Conservation (phyloP, 495 filamentous ascomycete species). For the Sporormia fimetaria region DNA sequence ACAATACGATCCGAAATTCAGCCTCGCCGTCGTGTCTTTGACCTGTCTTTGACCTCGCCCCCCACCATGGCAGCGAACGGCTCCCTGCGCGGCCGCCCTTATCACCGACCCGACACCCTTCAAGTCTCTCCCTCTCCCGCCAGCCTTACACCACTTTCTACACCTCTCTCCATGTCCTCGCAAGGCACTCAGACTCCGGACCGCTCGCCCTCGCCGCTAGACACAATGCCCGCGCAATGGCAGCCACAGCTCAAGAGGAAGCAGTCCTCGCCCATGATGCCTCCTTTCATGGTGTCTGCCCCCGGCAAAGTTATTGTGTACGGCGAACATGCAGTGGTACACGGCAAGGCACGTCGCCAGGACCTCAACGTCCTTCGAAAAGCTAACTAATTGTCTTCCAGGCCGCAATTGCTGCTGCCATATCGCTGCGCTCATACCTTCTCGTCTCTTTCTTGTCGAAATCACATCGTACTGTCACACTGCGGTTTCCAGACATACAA, state of each 20-base stretch:
- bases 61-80: slow-evolving; percentile 8
- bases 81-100: slow-evolving; percentile 2
- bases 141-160: slow-evolving; percentile 7
- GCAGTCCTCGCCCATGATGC: slow-evolving; percentile 43
- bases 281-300: slow-evolving; percentile 92
- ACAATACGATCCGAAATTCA: too few relatives aligned
- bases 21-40: too few relatives aligned
- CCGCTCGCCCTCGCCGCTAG: slow-evolving; percentile 16
- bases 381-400: slow-evolving; percentile 29
- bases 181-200: slow-evolving; percentile 19
- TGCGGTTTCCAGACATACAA: slow-evolving; percentile 78
- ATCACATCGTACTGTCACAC: slow-evolving; percentile 67
- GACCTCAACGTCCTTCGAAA: background rate
- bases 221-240: slow-evolving; percentile 14
- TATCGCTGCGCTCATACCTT: slow-evolving; percentile 89
- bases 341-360: slow-evolving; percentile 59
- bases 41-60: background rate
- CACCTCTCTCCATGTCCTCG: slow-evolving; percentile 8
- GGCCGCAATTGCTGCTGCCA: slow-evolving; percentile 86
- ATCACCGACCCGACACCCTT: slow-evolving; percentile 1
- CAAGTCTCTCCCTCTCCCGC: background rate
- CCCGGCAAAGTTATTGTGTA: slow-evolving; percentile 96
- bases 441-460: slow-evolving; percentile 85
- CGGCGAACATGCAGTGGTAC: slow-evolving; percentile 91
- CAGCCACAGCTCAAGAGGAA: slow-evolving; percentile 14